Evolutionary conservation across 331 rosid species (phyloP).

Genomic region (Acacia concinna): DNA sequence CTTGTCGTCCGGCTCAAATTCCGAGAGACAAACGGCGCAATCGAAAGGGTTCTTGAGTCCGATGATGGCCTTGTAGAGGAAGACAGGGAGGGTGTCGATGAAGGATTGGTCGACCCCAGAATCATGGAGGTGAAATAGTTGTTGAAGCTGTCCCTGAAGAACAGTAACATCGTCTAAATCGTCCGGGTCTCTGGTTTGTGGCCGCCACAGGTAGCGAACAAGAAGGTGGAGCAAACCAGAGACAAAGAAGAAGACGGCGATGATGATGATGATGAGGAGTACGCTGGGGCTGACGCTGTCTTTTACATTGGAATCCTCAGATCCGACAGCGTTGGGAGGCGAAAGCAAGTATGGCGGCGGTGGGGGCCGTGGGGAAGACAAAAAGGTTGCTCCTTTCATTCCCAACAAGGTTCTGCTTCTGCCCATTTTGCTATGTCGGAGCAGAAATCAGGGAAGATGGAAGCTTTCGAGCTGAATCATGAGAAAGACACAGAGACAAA

Average conservation of each 20-base stretch:
- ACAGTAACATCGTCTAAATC: slow-evolving; percentile 66
- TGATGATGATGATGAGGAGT: slow-evolving; percentile 64
- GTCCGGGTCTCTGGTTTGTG: slow-evolving; percentile 58
- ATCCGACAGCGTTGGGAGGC: slow-evolving; percentile 18
- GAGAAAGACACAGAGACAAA: neutral
- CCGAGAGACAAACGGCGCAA: slow-evolving; percentile 92
- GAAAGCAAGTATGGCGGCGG: slow-evolving; percentile 19
- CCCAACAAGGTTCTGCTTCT: slow-evolving; percentile 8
- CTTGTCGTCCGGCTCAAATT: slow-evolving; percentile 77
- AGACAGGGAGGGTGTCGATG: slow-evolving; percentile 82
- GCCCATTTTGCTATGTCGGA: slow-evolving; percentile 28
- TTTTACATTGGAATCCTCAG: slow-evolving; percentile 47
- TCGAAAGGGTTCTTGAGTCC: slow-evolving; percentile 87
- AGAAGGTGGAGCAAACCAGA: slow-evolving; percentile 88
- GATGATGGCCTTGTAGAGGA: slow-evolving; percentile 72
- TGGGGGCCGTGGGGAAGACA: slow-evolving; percentile 35
- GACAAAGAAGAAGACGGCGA: slow-evolving; percentile 81
- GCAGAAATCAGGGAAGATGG: slow-evolving; percentile 19
- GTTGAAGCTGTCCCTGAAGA: slow-evolving; percentile 92
- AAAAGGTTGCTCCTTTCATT: slow-evolving; percentile 10
- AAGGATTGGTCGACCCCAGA: slow-evolving; percentile 94
- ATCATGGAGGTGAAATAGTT: slow-evolving; percentile 91
- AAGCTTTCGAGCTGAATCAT: slow-evolving; percentile 19
- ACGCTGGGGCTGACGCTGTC: slow-evolving; percentile 74
- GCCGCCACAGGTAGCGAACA: slow-evolving; percentile 67